Evolutionary conservation across 2,329 filamentous ascomycete species (phyloP), one percentile per base, ranked within the genome.

Genomic region (Cyphellophora attinorum): DNA sequence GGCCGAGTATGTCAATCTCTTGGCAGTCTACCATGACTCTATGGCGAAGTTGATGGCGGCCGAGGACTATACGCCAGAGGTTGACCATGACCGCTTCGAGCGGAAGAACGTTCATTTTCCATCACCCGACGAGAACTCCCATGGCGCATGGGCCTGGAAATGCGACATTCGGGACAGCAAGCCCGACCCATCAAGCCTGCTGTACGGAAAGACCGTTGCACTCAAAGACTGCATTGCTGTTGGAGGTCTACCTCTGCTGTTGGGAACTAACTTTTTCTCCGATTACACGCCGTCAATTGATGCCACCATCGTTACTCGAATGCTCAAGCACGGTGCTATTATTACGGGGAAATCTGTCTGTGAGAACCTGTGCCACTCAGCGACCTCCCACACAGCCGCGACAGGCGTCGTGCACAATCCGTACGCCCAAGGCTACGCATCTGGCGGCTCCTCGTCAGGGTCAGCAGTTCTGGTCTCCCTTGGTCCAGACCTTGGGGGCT

Each of bases 191-290:
- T 38, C 46, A 3, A 46, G 50, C 15, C 45, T 59, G 15, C 53
- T 69, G 5, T 39, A 54, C 5, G 59, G 59, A 21, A 60, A 60
- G 44, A 64, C 52, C 23, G 52, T 68, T 6, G 61, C 56, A 3
- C 47, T 69, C 34, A 70, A 69, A 42, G 67, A 68, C 47, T 68
- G 68, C 39, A 60, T 69, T 8, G 58, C 58, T 4, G 54, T 70
- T 2, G 60, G 56, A 0, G 61, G 58, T 4, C 53, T 68, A 17
- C 62, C 63, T 8, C 54, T 61, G n/a, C 58, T 61, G 2, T 52
- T 64, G 6, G 67, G 66, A 2, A 64, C 61, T 5, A 49, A 57
- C 13, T 47, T 58, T 5, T 55, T 67, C 44, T 54, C 55, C 3
- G 58, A 54, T 18, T 59, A 56, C 41, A 33, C 35, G 11, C 52